Percentiles rank a stretch among this genome's conserved stretches.
phyloP scores from a whole-genome alignment of 768 basidiomycete species.

The Boletus sp. region DNA sequence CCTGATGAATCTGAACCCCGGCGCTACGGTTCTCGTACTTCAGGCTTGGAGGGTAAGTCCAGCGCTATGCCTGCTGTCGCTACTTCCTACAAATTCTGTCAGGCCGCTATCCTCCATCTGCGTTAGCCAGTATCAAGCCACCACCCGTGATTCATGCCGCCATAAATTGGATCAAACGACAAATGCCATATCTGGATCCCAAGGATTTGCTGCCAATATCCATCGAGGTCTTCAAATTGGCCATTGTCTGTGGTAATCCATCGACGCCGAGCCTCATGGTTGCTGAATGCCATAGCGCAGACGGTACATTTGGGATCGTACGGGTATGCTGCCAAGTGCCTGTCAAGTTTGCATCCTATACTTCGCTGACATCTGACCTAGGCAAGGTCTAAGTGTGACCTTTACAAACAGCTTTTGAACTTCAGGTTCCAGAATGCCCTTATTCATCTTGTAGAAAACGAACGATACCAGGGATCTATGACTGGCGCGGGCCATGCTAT shows the following conservation, averaged over 20 bases:
- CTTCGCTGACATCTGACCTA: constrained; percentile 30
- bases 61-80: background rate
- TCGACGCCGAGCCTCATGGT: constrained; percentile 84
- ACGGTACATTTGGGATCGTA: constrained; percentile 79
- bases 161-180: constrained; percentile 52
- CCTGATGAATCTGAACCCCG: constrained; percentile 33
- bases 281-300: constrained; percentile 72
- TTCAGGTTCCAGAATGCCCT: constrained; percentile 67
- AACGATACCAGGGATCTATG: constrained; percentile 70
- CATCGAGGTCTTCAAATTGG: constrained; percentile 73
- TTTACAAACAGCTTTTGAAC: constrained; percentile 77
- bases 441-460: constrained; percentile 71
- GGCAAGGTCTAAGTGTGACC: constrained; percentile 79
- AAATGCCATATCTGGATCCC: constrained; percentile 71
- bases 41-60: constrained; percentile 38
- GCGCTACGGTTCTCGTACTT: constrained; percentile 39
- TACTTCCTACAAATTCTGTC: background rate
- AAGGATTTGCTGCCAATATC: constrained; percentile 87
- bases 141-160: constrained; percentile 39
- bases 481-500: constrained; percentile 60
- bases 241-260: constrained; percentile 80
- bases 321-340: constrained; percentile 46
- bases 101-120: constrained; percentile 29
- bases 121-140: constrained; percentile 27
- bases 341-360: background rate